Evolutionary conservation across 495 filamentous ascomycete genomes (phyloP).

Genomic region (Neurospora tetrasperma): DNA sequence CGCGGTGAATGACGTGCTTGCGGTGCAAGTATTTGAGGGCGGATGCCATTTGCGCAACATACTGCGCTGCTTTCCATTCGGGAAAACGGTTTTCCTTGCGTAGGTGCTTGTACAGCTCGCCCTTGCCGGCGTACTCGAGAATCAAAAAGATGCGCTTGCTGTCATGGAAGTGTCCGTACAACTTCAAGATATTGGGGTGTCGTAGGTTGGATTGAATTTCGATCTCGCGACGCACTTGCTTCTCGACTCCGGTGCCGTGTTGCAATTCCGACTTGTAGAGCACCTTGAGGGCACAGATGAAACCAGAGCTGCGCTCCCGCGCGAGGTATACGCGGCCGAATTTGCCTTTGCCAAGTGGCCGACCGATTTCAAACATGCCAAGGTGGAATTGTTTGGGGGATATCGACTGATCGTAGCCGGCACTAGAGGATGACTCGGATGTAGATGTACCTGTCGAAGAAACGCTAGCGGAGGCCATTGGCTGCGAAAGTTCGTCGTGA

Average conservation of each 20-base stretch:
- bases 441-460: slow-evolving; percentile 18
- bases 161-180: slow-evolving; percentile 97
- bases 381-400: slow-evolving; percentile 74
- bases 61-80: slow-evolving; percentile 93
- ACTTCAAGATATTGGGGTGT: slow-evolving; percentile 88
- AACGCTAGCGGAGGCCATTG: neutral
- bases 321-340: slow-evolving; percentile 95
- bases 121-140: slow-evolving; percentile 88
- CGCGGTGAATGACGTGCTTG: slow-evolving; percentile 97
- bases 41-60: slow-evolving; percentile 97
- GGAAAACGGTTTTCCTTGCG: slow-evolving; percentile 79
- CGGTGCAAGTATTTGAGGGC: slow-evolving; percentile 87
- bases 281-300: slow-evolving; percentile 95
- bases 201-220: slow-evolving; percentile 95
- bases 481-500: neutral
- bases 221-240: slow-evolving; percentile 93
- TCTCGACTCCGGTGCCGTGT: slow-evolving; percentile 79
- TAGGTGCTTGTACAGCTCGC: slow-evolving; percentile 95
- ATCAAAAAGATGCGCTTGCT: slow-evolving; percentile 93
- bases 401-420: neutral
- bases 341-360: slow-evolving; percentile 92
- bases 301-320: slow-evolving; percentile 76
- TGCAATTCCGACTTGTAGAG: slow-evolving; percentile 91
- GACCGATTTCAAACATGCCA: slow-evolving; percentile 98
- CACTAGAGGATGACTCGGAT: slow-evolving; percentile 19